Evolutionary conservation across 2,329 filamentous ascomycete genomes (phyloP), one percentile per base, ranked within the genome.

Genomic region (Talaromyces amestolkiae): DNA sequence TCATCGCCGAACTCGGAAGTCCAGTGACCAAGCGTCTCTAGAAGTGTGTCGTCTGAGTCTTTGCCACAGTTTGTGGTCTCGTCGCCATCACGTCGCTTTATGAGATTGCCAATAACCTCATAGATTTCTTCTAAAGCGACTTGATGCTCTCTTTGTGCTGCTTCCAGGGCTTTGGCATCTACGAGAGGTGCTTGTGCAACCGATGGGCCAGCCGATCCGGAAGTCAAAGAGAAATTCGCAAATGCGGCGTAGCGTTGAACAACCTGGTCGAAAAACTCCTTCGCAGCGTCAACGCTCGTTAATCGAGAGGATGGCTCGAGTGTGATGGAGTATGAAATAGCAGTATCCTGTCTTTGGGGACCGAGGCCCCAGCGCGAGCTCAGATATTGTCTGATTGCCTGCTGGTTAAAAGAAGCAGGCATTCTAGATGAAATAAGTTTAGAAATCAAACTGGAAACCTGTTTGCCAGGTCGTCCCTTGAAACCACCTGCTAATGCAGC

Each of bases 331-430:
- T 98, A 82, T 64, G 98, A 83, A 67, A 99, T 83, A 58, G 91
- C 91, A 72, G 93, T 92, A 76, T 98, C 94, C 77, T 99, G 95
- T 73, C 95, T 87, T 33, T 95, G 95, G 19, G 89, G 76, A 3
- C 85, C 92, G 65, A 99, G 83, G 64, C 95, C 95, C 93, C 94
- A 99, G 78, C 92, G 87, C 17, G 91, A 92, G 81, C 97, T 94
- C 51, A 99, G 83, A 76, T 98, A 95, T 81, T 99, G 98, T 74
- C 95, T 88, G 56, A 96, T 91, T 11, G 92, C 86, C 74, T 94
- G 98, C 78, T 97, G 97, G 79, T 98, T 99, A 87, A 99, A 99
- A 68, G 95, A 95, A 82, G 94, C 95, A 58, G 95, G 95, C 95
- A 99, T 98, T 82, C 98, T 99, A 37, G 95, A 97, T 1, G 95